phyloP scores from a whole-genome alignment of 2,329 filamentous ascomycete species.

The Lasiodiplodia citricola region DNA sequence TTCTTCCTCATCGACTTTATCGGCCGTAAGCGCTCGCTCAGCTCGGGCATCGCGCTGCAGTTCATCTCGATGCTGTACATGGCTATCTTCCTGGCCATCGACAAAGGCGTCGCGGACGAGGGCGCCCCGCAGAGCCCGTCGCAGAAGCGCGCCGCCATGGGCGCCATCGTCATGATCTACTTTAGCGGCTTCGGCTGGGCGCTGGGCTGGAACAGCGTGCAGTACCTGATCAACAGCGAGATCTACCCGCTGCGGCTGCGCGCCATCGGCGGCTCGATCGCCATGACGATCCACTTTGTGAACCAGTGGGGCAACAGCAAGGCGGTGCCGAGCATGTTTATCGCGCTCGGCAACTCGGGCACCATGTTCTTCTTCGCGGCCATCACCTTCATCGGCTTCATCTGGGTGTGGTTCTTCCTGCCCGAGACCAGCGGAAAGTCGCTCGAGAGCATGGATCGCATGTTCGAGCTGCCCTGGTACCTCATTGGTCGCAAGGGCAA shows the following conservation, averaged over 20 bases:
- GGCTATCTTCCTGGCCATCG: slow-evolving; percentile 63
- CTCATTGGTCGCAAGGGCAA: slow-evolving; percentile 63
- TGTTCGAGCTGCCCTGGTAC: slow-evolving; percentile 77
- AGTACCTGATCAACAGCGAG: slow-evolving; percentile 79
- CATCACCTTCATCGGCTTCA: slow-evolving; percentile 69
- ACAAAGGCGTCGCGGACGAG: slow-evolving; percentile 59
- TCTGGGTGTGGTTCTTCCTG: slow-evolving; percentile 74
- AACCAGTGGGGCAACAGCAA: slow-evolving; percentile 80
- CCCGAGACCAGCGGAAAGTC: slow-evolving; percentile 71
- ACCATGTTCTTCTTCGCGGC: slow-evolving; percentile 79
- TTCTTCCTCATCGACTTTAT: slow-evolving; percentile 81
- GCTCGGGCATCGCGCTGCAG: slow-evolving; percentile 55
- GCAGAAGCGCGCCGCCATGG: slow-evolving; percentile 65
- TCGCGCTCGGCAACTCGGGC: slow-evolving; percentile 64
- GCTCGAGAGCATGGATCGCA: slow-evolving; percentile 72
- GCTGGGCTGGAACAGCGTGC: slow-evolving; percentile 71
- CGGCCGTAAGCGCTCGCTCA: slow-evolving; percentile 68
- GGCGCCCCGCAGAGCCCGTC: slow-evolving; percentile 53
- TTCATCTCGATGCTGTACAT: slow-evolving; percentile 61
- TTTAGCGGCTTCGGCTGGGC: slow-evolving; percentile 48
- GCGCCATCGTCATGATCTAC: slow-evolving; percentile 72
- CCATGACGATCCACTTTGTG: slow-evolving; percentile 79
- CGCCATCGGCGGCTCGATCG: slow-evolving; percentile 71
- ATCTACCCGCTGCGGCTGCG: slow-evolving; percentile 77
- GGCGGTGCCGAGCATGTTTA: slow-evolving; percentile 76